Evolutionary conservation across 176 grass and related monocot species (phyloP).

Genomic region (Juncus inflexus): DNA sequence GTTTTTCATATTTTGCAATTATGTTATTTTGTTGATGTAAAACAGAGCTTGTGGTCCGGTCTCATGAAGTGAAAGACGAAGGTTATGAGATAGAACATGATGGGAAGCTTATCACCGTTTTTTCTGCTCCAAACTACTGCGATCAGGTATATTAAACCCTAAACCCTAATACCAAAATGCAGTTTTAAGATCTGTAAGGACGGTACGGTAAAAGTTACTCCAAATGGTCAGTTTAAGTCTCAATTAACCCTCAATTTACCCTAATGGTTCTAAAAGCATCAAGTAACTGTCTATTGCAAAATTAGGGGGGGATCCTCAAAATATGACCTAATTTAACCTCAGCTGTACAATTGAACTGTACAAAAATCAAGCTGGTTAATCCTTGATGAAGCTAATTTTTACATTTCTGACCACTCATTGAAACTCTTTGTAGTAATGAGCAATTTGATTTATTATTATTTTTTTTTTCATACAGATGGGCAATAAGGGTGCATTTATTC

Average conservation of each 20-base stretch:
- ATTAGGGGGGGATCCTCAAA: too few relatives aligned
- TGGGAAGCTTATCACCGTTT: constrained; percentile 81
- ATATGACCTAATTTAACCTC: too few relatives aligned
- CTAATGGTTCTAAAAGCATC: too few relatives aligned
- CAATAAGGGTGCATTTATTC: constrained; percentile 95
- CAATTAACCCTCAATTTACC: not conserved
- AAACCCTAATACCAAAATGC: too few relatives aligned
- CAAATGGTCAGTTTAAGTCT: not conserved
- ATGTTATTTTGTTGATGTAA: constrained; percentile 8
- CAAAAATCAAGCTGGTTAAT: too few relatives aligned
- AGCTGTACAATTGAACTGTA: too few relatives aligned
- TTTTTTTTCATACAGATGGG: constrained; percentile 58
- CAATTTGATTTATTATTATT: not conserved
- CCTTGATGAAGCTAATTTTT: too few relatives aligned
- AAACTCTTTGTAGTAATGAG: too few relatives aligned
- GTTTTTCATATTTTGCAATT: constrained; percentile 12
- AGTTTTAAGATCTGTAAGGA: too few relatives aligned
- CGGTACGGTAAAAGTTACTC: too few relatives aligned
- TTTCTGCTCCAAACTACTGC: constrained; percentile 92
- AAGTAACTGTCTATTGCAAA: too few relatives aligned
- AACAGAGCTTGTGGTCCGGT: constrained; percentile 78
- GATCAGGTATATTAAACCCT: constrained; percentile 46
- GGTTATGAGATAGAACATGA: constrained; percentile 82
- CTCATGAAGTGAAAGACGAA: constrained; percentile 93
- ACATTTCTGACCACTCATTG: too few relatives aligned